Evolutionary conservation across 306 rosid genomes (phyloP).

Genomic region (Cercis canadensis): DNA sequence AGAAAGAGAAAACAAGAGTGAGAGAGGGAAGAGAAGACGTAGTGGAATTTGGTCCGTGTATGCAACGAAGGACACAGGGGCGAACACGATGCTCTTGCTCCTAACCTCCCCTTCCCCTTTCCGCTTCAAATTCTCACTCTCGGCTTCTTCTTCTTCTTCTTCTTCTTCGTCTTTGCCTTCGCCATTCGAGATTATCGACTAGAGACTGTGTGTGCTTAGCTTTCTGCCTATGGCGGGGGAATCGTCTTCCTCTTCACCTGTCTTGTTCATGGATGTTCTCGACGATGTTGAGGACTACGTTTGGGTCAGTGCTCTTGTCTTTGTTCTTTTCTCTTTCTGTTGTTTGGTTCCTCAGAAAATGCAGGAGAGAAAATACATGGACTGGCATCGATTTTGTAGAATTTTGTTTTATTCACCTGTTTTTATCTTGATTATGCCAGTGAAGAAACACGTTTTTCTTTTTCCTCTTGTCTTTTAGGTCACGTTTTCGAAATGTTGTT

Average conservation of each 20-base stretch:
- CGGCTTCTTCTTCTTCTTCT: neutral
- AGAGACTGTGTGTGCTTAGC: neutral
- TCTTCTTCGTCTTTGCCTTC: neutral
- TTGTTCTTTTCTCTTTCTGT: neutral
- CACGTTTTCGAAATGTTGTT: neutral
- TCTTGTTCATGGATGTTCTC: slow-evolving; percentile 44
- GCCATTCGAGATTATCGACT: neutral
- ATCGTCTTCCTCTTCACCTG: slow-evolving; percentile 29
- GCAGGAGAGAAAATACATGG: slow-evolving; percentile 3
- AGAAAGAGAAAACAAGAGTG: no score
- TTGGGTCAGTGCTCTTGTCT: slow-evolving; percentile 51
- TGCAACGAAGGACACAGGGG: slow-evolving; percentile 61
- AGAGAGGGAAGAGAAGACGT: slow-evolving; percentile 34
- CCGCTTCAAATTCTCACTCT: slow-evolving; percentile 4
- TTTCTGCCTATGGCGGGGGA: slow-evolving; percentile 52
- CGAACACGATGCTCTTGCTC: slow-evolving; percentile 61
- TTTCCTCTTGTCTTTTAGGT: neutral
- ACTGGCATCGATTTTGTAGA: slow-evolving; percentile 1
- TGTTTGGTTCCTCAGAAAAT: slow-evolving; percentile 31
- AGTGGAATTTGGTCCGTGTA: slow-evolving; percentile 56
- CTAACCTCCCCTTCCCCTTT: slow-evolving; percentile 11
- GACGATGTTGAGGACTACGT: slow-evolving; percentile 75
- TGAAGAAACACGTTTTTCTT: neutral
- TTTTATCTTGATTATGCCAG: neutral
- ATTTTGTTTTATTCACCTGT: neutral